phyloP scores from a whole-genome alignment of 176 grass and related monocot species.

The Aegilops sharonensis region DNA sequence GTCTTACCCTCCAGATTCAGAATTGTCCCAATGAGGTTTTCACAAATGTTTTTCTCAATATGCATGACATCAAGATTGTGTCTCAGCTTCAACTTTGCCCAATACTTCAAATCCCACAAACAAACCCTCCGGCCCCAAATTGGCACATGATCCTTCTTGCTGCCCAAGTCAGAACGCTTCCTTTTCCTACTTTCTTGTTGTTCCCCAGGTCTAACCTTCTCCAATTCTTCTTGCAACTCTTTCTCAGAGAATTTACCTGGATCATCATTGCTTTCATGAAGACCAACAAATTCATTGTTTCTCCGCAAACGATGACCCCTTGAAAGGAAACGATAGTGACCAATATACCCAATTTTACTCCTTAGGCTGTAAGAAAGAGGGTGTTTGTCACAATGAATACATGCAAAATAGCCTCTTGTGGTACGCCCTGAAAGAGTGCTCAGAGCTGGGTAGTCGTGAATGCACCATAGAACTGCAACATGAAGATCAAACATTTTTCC shows the following conservation, averaged over 20 bases:
- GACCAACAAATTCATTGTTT: not conserved
- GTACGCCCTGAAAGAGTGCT: constrained; percentile 4
- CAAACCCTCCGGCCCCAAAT: not conserved
- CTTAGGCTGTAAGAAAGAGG: constrained; percentile 6
- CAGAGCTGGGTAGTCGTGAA: constrained; percentile 1
- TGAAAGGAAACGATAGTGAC: constrained; percentile 9
- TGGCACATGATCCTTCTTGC: not conserved
- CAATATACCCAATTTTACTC: constrained; percentile 20
- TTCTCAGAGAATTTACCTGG: not conserved
- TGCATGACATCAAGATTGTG: constrained; percentile 39
- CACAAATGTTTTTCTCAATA: constrained; percentile 34
- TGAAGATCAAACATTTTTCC: not conserved
- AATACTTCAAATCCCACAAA: constrained; percentile 22
- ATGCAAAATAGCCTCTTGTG: constrained; percentile 23
- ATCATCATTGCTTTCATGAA: not conserved
- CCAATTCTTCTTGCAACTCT: not conserved
- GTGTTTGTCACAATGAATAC: constrained; percentile 9
- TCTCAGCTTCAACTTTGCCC: not conserved
- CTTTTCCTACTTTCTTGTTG: not conserved
- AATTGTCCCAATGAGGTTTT: not conserved
- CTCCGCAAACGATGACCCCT: not conserved
- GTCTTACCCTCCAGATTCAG: not conserved
- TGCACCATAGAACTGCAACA: not conserved
- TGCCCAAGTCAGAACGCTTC: not conserved
- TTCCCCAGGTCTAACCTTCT: not conserved